These are phyloP conservation scores for Castanea sativa DNA, from an alignment of 306 rosid species.

Conservation along the genomic window DNA sequence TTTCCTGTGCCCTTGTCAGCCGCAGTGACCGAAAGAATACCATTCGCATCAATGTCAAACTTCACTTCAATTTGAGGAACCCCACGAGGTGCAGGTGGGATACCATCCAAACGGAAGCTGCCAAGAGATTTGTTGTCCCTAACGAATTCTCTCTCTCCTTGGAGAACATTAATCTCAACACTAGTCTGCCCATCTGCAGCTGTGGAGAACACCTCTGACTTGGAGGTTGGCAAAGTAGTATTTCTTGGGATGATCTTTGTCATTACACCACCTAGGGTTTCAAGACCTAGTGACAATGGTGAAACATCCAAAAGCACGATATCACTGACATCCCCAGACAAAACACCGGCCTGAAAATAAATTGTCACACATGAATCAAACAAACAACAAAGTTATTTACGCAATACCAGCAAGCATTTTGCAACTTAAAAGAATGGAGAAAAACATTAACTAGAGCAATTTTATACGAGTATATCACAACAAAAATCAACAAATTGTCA, in stretches of 20 bases:
- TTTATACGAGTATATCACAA: no score
- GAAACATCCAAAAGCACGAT: slow-evolving; percentile 79
- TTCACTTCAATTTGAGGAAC: slow-evolving; percentile 97
- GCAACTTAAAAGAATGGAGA: no score
- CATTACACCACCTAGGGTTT: slow-evolving; percentile 94
- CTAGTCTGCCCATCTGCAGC: slow-evolving; percentile 97
- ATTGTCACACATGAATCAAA: no score
- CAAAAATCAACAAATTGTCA: no score
- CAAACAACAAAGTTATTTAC: no score
- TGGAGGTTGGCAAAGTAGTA: slow-evolving; percentile 94
- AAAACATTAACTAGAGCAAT: no score
- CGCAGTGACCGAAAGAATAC: slow-evolving; percentile 87
- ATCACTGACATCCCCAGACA: not conserved
- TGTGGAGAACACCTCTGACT: slow-evolving; percentile 92
- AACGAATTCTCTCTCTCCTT: slow-evolving; percentile 92
- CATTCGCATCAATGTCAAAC: slow-evolving; percentile 91
- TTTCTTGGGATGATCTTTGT: slow-evolving; percentile 92
- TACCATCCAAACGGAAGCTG: slow-evolving; percentile 93
- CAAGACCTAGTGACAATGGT: slow-evolving; percentile 81
- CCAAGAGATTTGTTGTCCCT: slow-evolving; percentile 96
- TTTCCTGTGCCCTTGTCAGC: slow-evolving; percentile 92
- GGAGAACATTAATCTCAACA: slow-evolving; percentile 90
- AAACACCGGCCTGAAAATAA: slow-evolving; percentile 66
- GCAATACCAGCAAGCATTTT: no score
- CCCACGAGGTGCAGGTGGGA: slow-evolving; percentile 94